Evolutionary conservation across 305 asterid species (phyloP), one percentile per base, ranked within the genome.

Genomic region (Solanum hybrid): DNA sequence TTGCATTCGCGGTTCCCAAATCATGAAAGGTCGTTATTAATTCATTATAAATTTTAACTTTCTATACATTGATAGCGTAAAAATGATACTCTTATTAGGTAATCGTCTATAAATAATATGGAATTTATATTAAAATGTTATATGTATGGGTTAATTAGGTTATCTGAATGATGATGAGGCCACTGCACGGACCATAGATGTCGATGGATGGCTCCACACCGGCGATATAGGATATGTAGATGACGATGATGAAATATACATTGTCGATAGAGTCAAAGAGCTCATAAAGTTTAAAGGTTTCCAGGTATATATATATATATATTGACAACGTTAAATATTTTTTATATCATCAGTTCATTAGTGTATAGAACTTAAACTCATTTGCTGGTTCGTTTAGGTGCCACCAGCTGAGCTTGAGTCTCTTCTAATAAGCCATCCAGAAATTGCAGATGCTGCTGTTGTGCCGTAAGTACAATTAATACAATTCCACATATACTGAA

Each of bases 321-420:
- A 4, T 26, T 26, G 31, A 69, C 31, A 69, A n/a, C 2, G 75
- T 26, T 64, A 69, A 5, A 72, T 27, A 8, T 71, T 27, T 73
- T 73, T 73, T 6, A 72, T 13, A 72, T 31, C 2, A 2, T 85
- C 71, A 7, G 1, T 60, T 60, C 9, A 0, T 60, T 5, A 1
- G 6, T 45, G 1, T 13, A 85, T 34, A 27, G 1, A 45, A 42
- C 27, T 27, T 84, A 32, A 56, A 85, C 1, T 34, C 4, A 22
- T 78, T 19, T 5, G 40, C 12, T 45, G 2, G 10, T 3, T 56
- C 10, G 78, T 34, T 11, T 88, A 95, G 96, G 98, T 96, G 45
- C 98, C 98, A 64, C 98, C 98, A 4, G 98, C 98, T 22, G 98
- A 96, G 91, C 92, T 96, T 60, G 98, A 96, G 93, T 95, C 96